These are phyloP conservation scores for Pythium vanterpoolii DNA, from an alignment of 352 stramenopile genomes.

Conservation along the genomic window DNA sequence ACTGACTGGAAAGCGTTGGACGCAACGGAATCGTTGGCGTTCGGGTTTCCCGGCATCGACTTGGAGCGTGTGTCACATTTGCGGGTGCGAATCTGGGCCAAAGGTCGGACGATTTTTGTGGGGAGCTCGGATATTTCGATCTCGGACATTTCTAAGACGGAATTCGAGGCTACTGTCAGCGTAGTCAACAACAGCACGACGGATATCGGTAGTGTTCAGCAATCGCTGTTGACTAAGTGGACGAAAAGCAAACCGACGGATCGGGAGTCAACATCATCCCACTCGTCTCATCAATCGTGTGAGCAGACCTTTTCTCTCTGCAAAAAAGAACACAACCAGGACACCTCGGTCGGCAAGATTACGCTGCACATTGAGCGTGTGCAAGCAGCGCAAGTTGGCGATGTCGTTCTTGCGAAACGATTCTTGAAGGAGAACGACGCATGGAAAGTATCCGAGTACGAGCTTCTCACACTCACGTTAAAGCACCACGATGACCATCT, in stretches of 20 bases:
- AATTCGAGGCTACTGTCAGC: constrained; percentile 8
- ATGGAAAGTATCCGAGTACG: constrained; percentile 47
- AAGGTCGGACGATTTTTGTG: constrained; percentile 27
- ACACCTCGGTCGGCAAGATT: constrained; percentile 51
- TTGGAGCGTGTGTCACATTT: constrained; percentile 42
- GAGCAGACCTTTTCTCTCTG: constrained; percentile 30
- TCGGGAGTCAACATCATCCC: background rate
- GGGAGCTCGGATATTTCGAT: constrained; percentile 41
- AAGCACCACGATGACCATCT: constrained; percentile 39
- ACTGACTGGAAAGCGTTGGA: constrained; percentile 6
- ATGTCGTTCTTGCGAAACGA: constrained; percentile 34
- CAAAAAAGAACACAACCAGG: constrained; percentile 20
- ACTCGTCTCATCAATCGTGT: background rate
- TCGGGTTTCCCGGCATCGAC: constrained; percentile 38
- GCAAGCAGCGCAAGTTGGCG: constrained; percentile 13
- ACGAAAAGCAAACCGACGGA: background rate
- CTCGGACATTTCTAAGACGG: constrained; percentile 16
- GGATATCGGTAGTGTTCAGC: background rate
- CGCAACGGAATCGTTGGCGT: constrained; percentile 11
- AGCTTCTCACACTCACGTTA: constrained; percentile 43
- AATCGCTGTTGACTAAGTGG: background rate
- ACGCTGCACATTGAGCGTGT: constrained; percentile 32
- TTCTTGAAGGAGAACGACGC: constrained; percentile 31
- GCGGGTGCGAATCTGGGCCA: constrained; percentile 30
- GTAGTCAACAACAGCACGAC: background rate